These are phyloP conservation scores for Thalassia testudinum DNA, from an alignment of 116 monocot species.

Conservation along the genomic window DNA sequence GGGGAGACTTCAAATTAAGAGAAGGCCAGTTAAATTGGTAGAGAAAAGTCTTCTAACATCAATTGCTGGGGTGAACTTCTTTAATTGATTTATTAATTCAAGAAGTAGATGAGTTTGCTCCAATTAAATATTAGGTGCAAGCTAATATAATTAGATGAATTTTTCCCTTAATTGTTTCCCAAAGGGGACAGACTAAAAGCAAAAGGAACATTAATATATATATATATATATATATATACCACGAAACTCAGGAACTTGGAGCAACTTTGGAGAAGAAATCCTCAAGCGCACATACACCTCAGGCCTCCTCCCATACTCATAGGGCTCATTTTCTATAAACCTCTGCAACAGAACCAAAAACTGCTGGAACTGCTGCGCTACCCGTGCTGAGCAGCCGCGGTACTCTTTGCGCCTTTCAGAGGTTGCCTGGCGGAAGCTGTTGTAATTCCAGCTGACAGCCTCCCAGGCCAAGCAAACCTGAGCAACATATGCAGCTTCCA, in stretches of 20 bases:
- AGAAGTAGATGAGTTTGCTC: too few species aligned
- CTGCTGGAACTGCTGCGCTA: constrained; percentile 77
- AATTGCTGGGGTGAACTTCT: too few species aligned
- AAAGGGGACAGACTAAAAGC: too few species aligned
- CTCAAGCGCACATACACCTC: constrained; percentile 61
- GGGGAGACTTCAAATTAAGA: too few species aligned
- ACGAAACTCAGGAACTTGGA: constrained; percentile 89
- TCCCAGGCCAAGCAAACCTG: constrained; percentile 94
- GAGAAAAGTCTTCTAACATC: too few species aligned
- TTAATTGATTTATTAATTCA: too few species aligned
- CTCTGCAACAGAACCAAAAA: constrained; percentile 76
- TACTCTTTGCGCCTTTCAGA: background rate
- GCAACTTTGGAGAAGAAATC: constrained; percentile 50
- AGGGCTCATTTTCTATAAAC: constrained; percentile 88
- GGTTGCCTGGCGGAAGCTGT: constrained; percentile 19
- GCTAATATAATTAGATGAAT: too few species aligned
- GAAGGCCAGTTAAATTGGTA: too few species aligned
- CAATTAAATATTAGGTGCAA: too few species aligned
- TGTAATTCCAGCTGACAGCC: constrained; percentile 79
- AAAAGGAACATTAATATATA: too few species aligned
- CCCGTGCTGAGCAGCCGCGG: constrained; percentile 29
- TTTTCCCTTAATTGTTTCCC: too few species aligned
- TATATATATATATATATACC: too few species aligned
- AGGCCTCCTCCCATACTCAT: constrained; percentile 56
- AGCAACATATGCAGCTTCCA: constrained; percentile 76